Evolutionary conservation across 352 stramenopile genomes (phyloP), one percentile per base, ranked within the genome.

Genomic region (Pythium periplocum): DNA sequence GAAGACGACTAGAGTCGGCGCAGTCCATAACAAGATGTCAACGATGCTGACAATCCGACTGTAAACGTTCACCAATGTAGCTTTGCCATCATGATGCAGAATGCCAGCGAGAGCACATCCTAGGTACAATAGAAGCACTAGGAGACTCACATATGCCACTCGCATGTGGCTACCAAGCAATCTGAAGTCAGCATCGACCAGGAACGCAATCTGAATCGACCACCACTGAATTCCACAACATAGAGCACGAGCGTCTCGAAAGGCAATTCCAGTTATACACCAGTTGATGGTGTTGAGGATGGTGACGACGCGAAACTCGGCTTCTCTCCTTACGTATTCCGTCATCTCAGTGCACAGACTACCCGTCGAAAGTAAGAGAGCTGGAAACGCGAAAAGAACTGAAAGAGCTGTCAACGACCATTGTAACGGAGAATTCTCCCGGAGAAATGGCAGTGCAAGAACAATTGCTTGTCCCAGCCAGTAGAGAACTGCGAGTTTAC

Each of bases 271-370:
- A 4, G 64, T 12, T 4, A 43, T 38, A 30, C 57, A 11, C 68
- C 68, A 76, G 45, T 73, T 59, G 8, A 61, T 38, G 2, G 46
- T 53, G 38, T 69, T 76, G 3, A 71, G 31, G 5, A 71, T 3
- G 9, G 66, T 43, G n/a, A 57, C 34, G 36, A 57, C 50, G 3
- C 45, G 54, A 37, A 71, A 75, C 38, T 75, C 67, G 45, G 46
- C 57, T 32, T 72, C 64, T 0, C 34, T 26, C 17, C 17, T 26
- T 26, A 26, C 17, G 17, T 26, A 26, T 26, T 26, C 17, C 17
- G 17, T 26, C 17, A 70, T 64, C 12, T 63, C 58, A 32, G 57
- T 31, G 34, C 54, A 73, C 30, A 68, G 44, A 9, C 62, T 57
- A 5, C 50, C 47, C 32, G 63, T 52, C 1, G 48, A 51, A 8